Base-by-base conservation (phyloP, 2,329 filamentous ascomycete species). In the Apiospora sp. region DNA sequence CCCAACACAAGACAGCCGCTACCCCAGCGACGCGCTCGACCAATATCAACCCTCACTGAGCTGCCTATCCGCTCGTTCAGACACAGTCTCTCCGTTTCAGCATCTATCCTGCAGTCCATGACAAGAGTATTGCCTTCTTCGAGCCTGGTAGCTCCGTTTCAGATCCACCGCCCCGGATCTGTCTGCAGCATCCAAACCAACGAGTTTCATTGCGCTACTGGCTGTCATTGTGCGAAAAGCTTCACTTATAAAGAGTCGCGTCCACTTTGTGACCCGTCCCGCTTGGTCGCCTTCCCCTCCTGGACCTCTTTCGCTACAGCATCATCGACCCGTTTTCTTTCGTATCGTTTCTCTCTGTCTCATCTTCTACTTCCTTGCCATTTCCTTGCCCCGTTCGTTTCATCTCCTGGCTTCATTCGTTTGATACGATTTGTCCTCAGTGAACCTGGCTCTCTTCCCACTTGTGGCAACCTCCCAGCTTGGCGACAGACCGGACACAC, bases 21-120 rank as follows among this genome's bases (percentile, higher is more conserved):
- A 82, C 83, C 78, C 79, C 81, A 77, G 58, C 81, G 78, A 77
- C 78, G 76, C 75, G 76, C 78, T 64, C 80, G 84, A 83, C 87
- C 87, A 89, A 88, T 89, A 84, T 86, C 83, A 82, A 82, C 80
- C 80, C 81, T 81, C 82, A 80, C 76, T 84, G 80, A 75, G 74
- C 78, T 75, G 76, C 77, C 80, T 77, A 82, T 83, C 81, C 80
- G 80, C 78, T 79, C 77, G 76, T 85, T 86, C 81, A 84, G 86
- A 89, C 81, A 89, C 87, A 84, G 81, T 75, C 81, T 80, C 79
- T 77, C 75, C 79, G 87, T 90, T 89, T 89, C 87, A 89, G 83
- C 81, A 80, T 81, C 79, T 75, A 75, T 79, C 76, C 78, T 78
- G 78, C 77, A 75, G 77, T 78, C 76, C 74, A 76, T 79, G 77